phyloP scores from a whole-genome alignment of 177 flowering plant species.

The Vitis hybrid region DNA sequence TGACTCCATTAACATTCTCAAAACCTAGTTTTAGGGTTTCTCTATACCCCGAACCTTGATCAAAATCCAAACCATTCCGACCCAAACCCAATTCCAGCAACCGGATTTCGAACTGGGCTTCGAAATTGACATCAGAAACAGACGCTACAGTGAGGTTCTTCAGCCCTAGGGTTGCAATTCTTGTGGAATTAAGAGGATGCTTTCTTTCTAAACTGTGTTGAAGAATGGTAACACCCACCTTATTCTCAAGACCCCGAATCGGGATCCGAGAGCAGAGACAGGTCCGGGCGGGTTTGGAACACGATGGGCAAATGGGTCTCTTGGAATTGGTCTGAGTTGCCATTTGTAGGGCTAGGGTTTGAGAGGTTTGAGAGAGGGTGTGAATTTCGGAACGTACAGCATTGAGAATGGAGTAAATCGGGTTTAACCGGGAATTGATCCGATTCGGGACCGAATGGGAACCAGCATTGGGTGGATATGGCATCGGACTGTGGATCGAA shows the following conservation, averaged over 20 bases:
- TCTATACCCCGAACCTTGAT: background rate
- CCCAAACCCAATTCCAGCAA: conserved; percentile 20
- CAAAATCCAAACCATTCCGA: conserved; percentile 9
- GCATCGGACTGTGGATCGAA: conserved; percentile 5
- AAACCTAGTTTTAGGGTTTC: conserved; percentile 1
- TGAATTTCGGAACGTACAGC: conserved; percentile 5
- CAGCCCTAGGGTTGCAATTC: conserved; percentile 71
- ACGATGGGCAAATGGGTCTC: conserved; percentile 62
- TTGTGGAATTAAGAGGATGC: conserved; percentile 78
- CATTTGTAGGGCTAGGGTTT: conserved; percentile 37
- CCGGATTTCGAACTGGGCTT: conserved; percentile 46
- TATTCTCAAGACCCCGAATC: conserved; percentile 43
- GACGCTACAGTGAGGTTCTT: conserved; percentile 47
- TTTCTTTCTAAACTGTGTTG: conserved; percentile 71
- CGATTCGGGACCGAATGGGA: background rate
- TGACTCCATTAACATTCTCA: background rate
- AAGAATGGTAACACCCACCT: conserved; percentile 64
- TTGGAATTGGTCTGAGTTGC: conserved; percentile 27
- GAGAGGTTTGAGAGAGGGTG: conserved; percentile 13
- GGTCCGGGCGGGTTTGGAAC: conserved; percentile 59
- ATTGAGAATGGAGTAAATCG: background rate
- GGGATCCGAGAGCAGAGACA: conserved; percentile 70
- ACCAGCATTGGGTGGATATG: background rate
- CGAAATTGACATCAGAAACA: conserved; percentile 58
- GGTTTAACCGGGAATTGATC: background rate